Conservation (phyloP, 2,329 filamentous ascomycete species). For the Fusarium sp. region DNA sequence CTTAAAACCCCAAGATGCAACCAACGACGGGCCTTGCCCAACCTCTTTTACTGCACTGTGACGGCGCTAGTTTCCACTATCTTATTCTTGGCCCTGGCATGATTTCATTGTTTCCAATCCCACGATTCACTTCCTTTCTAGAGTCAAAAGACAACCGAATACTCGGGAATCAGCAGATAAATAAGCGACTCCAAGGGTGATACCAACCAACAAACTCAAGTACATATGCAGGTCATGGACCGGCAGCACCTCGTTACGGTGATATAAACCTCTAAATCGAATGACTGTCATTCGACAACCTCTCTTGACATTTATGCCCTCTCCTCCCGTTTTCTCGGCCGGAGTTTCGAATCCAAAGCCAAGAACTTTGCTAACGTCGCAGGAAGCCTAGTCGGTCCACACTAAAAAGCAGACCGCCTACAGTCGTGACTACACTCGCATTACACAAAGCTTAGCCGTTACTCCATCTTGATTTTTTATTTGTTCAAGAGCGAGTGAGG, state of each 20-base stretch:
- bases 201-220: background rate
- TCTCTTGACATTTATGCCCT: background rate
- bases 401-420: conserved; percentile 27
- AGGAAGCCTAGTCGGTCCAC: conserved; percentile 23
- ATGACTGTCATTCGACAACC: conserved; percentile 35
- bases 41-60: conserved; percentile 42
- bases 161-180: conserved; percentile 19
- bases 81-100: conserved; percentile 10
- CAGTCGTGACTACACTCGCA: background rate
- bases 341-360: conserved; percentile 21
- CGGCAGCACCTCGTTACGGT: conserved; percentile 29
- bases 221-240: conserved; percentile 5
- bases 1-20: conserved; percentile 35
- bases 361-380: conserved; percentile 31
- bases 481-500: background rate
- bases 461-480: conserved; percentile 4
- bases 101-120: conserved; percentile 3
- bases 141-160: conserved; percentile 3
- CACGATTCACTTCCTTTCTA: background rate
- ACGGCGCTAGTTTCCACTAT: conserved; percentile 42
- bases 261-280: conserved; percentile 21
- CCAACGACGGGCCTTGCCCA: conserved; percentile 39
- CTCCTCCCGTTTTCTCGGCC: background rate
- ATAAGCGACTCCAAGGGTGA: conserved; percentile 11
- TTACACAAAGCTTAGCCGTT: conserved; percentile 11